Percentiles rank a stretch among this genome's conserved stretches.
Conservation (phyloP, 306 rosid species). For the Delonix regia region DNA sequence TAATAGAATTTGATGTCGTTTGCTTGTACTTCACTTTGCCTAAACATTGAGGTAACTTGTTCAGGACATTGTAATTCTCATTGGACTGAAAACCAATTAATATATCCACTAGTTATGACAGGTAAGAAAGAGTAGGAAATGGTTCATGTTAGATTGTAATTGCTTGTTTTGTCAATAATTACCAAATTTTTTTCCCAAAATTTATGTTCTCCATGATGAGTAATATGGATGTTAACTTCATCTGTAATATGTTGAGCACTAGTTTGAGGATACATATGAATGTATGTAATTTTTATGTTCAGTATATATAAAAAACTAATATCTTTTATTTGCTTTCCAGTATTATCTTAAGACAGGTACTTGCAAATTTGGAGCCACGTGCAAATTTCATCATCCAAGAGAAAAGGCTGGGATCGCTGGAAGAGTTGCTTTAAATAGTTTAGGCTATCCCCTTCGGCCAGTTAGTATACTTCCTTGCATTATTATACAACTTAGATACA, state of each 20-base stretch:
- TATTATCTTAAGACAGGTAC: slow-evolving; percentile 70
- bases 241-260: slow-evolving; percentile 9
- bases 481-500: slow-evolving; percentile 23
- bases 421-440: slow-evolving; percentile 85
- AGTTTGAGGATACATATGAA: slow-evolving; percentile 4
- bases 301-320: slow-evolving; percentile 27
- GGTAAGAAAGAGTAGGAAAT: slow-evolving; percentile 14
- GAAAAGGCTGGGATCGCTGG: slow-evolving; percentile 96
- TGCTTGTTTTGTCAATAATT: slow-evolving; percentile 17
- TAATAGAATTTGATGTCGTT: slow-evolving; percentile 16
- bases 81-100: slow-evolving; percentile 17
- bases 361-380: slow-evolving; percentile 98
- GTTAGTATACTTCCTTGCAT: slow-evolving; percentile 56
- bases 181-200: not conserved
- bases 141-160: slow-evolving; percentile 24
- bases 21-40: not conserved
- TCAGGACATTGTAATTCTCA: slow-evolving; percentile 8
- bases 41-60: slow-evolving; percentile 18
- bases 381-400: slow-evolving; percentile 98
- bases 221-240: slow-evolving; percentile 16
- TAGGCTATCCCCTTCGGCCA: slow-evolving; percentile 97
- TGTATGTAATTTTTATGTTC: slow-evolving; percentile 19
- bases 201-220: not conserved
- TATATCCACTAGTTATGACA: slow-evolving; percentile 2
- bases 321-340: slow-evolving; percentile 57